Base-by-base conservation (phyloP, 441 rosid genomes). In the Euphorbia celastroides region DNA sequence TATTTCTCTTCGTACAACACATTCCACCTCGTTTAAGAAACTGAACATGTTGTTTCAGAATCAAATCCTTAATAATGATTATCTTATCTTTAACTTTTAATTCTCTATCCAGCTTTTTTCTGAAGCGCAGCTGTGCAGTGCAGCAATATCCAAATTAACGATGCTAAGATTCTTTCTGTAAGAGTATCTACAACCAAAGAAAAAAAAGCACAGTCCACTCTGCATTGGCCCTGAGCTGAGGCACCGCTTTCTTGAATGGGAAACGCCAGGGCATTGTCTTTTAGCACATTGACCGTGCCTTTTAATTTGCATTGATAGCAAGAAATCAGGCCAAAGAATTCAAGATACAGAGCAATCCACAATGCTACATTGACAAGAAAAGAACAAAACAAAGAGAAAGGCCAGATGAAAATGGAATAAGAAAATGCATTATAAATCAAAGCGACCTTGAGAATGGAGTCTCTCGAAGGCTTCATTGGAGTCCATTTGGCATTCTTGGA, bases 361-460 rank as follows among this genome's bases (percentile, higher is more conserved):
- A 17, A 12, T 28, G 17, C 60, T 26, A 57, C 27, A 57, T 13
- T 27, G 17, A 10, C n/a, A 57, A 26, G n/a, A 56, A 23, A 55
- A 55, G 11, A 22, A 55, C 30, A 56, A 25, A 46, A 19, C 10
- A 12, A 30, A 64, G 16, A 34, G 25, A 32, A 51, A 41, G 10
- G 19, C 17, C 20, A 6, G 10, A 38, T 38, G 38, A 4, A 34
- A 34, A 34, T 9, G 4, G 9, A 34, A 34, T n/a, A 34, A 2
- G 5, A 14, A 42, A 9, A 27, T 1, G 50, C 13, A 48, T 7
- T 11, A 13, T 27, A 13, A 60, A 54, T 54, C 11, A 42, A 20
- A 46, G 26, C 28, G 60, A 83, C 88, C 96, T 86, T 81, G 88
- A 64, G 81, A 72, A 58, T 86, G 88, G 70, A 89, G 85, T 17